phyloP scores from a whole-genome alignment of 805 yeast genomes.

The Wickerhamiella brachini region DNA sequence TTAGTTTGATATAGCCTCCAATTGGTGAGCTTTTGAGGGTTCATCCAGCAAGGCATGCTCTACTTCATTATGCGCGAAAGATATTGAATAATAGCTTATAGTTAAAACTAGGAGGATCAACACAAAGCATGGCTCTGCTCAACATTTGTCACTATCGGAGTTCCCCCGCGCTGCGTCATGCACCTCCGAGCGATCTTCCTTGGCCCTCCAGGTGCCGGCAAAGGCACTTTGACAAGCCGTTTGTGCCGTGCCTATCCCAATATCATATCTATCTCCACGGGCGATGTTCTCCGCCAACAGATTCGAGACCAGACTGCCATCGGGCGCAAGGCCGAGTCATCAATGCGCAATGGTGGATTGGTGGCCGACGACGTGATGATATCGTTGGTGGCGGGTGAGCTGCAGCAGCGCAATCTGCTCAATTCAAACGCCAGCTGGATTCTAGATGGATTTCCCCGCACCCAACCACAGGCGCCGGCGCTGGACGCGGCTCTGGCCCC shows the following conservation, averaged over 20 bases:
- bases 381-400: conserved; percentile 33
- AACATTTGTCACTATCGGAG: neutral
- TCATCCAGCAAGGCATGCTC: too few relatives aligned
- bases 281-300: conserved; percentile 65
- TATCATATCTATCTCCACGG: conserved; percentile 59
- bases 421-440: conserved; percentile 44
- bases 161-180: neutral
- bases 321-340: conserved; percentile 34
- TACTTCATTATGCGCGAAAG: too few relatives aligned
- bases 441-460: conserved; percentile 88
- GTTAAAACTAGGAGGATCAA: too few relatives aligned
- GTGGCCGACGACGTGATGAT: conserved; percentile 66
- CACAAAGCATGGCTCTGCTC: too few relatives aligned
- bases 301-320: conserved; percentile 39
- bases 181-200: conserved; percentile 44
- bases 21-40: too few relatives aligned
- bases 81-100: too few relatives aligned
- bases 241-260: conserved; percentile 40
- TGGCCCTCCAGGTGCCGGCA: conserved; percentile 95
- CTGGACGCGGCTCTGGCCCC: conserved; percentile 33
- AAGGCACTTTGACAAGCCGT: conserved; percentile 74
- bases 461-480: conserved; percentile 51
- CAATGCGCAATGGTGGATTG: conserved; percentile 49
- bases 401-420: conserved; percentile 29
- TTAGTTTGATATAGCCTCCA: too few relatives aligned